Conservation (phyloP, 495 filamentous ascomycete genomes). For the Xylaria scruposa region DNA sequence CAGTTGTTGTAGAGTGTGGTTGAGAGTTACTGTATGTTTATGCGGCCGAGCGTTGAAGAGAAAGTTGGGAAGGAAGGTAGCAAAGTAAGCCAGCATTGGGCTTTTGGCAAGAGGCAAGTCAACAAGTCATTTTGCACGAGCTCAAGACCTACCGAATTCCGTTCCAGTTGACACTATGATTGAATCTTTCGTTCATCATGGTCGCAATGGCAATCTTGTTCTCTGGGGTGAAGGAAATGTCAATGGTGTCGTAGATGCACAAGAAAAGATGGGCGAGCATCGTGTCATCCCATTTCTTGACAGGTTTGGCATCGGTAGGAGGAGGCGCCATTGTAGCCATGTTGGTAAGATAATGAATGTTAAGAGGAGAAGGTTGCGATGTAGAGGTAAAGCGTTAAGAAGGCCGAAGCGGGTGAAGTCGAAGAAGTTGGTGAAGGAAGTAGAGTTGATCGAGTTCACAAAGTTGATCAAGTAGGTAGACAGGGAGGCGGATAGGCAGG, state of each 20-base stretch:
- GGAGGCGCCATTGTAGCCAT: constrained; percentile 9
- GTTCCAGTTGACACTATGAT: constrained; percentile 44
- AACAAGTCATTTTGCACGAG: background rate
- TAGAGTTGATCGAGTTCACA: background rate
- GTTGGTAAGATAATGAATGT: background rate
- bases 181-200: constrained; percentile 30
- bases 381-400: background rate
- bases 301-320: background rate
- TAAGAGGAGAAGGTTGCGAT: background rate
- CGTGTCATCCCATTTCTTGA: constrained; percentile 33
- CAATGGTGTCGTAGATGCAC: constrained; percentile 30
- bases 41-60: background rate
- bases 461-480: background rate
- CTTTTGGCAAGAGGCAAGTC: background rate
- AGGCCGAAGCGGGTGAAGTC: background rate
- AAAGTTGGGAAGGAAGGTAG: constrained; percentile 6
- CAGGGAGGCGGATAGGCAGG: background rate
- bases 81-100: background rate
- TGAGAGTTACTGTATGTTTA: background rate
- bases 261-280: constrained; percentile 36
- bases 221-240: constrained; percentile 34
- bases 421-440: background rate
- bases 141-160: constrained; percentile 43
- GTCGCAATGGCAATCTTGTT: constrained; percentile 39
- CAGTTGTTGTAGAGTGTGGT: background rate